Percentiles rank a stretch among this genome's conserved stretches.
These are phyloP conservation scores for Eucalyptus virginea DNA, from an alignment of 345 rosid genomes.

Conservation along the genomic window DNA sequence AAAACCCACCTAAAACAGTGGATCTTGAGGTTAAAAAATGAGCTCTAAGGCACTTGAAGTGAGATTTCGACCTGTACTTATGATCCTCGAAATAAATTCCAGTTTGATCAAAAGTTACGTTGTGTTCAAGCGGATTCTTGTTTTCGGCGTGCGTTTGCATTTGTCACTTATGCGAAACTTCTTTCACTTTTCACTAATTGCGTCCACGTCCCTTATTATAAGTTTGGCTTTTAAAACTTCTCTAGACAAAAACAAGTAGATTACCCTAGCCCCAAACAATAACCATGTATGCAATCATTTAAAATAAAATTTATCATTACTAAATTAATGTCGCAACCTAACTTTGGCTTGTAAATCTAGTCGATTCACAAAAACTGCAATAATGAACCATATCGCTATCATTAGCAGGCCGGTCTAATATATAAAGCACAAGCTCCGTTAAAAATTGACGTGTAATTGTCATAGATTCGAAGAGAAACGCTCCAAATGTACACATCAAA, in stretches of 20 bases:
- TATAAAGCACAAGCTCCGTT: background rate
- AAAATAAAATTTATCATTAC: background rate
- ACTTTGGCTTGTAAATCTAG: background rate
- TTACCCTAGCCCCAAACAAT: background rate
- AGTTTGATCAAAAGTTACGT: background rate
- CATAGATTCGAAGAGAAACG: background rate
- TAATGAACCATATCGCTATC: background rate
- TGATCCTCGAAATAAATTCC: background rate
- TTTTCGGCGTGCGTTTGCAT: background rate
- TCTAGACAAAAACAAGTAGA: background rate
- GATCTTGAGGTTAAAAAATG: background rate
- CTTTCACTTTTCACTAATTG: background rate
- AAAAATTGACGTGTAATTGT: background rate
- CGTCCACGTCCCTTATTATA: background rate
- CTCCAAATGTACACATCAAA: background rate
- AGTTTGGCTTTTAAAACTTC: background rate
- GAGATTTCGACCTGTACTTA: background rate
- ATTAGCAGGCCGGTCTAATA: background rate
- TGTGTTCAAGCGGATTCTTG: background rate
- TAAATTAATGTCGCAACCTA: background rate
- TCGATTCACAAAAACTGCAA: background rate
- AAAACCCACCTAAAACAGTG: background rate
- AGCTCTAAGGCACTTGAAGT: background rate
- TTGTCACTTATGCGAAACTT: background rate
- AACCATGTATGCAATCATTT: background rate